These are phyloP conservation scores for Tetrahymena elliotti DNA, from an alignment of 73 alveolate species.

Conservation along the genomic window DNA sequence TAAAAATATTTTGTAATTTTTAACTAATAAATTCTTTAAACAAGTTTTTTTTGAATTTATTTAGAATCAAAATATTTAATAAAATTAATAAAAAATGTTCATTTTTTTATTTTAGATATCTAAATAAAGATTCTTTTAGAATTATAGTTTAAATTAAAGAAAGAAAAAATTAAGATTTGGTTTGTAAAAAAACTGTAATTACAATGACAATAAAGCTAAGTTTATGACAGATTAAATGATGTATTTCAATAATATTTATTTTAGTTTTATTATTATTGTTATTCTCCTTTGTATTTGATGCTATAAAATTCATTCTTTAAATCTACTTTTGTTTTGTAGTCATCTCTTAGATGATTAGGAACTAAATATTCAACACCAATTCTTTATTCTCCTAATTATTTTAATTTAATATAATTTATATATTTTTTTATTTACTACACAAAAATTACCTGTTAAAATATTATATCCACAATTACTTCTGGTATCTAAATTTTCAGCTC, in stretches of 20 bases:
- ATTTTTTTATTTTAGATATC: no score
- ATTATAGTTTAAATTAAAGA: no score
- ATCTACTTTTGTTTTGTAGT: neutral
- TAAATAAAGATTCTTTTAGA: no score
- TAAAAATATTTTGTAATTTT: no score
- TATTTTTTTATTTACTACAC: neutral
- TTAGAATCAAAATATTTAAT: no score
- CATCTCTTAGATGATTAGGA: neutral
- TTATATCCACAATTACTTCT: slow-evolving; percentile 89
- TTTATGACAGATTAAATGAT: neutral
- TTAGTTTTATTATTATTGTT: neutral
- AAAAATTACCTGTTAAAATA: slow-evolving; percentile 69
- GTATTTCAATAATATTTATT: neutral
- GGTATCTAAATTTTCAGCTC: slow-evolving; percentile 85
- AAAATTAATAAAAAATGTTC: no score
- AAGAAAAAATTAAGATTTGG: no score
- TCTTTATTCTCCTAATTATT: neutral
- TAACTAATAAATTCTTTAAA: no score
- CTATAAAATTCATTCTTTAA: neutral
- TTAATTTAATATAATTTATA: neutral
- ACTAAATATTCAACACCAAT: neutral
- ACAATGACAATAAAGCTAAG: no score
- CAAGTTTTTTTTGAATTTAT: no score
- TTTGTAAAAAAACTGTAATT: neutral
- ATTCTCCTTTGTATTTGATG: neutral